Conservation (phyloP, 139 green algal genomes). For the Micractinium sp. region DNA sequence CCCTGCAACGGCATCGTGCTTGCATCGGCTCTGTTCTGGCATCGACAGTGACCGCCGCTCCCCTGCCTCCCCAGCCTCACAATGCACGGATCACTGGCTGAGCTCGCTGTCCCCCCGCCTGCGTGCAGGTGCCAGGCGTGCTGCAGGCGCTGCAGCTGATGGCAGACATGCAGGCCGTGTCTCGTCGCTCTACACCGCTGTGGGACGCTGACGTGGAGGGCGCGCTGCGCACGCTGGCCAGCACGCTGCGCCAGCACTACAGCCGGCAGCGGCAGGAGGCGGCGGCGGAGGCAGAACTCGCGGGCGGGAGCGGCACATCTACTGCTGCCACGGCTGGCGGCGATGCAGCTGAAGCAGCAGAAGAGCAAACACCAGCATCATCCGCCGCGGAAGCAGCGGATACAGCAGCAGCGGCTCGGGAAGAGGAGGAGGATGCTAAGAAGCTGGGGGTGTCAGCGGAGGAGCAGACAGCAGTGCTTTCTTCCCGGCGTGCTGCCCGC, state of each 20-base stretch:
- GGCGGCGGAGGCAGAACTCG: not conserved
- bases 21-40: not conserved
- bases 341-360: not conserved
- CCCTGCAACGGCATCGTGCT: not conserved
- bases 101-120: not conserved
- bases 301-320: not conserved
- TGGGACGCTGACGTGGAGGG: constrained; percentile 7
- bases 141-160: constrained; percentile 30
- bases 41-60: not conserved
- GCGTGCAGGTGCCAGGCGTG: constrained; percentile 17
- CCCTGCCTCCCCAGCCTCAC: not conserved
- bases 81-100: not conserved
- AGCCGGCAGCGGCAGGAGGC: constrained; percentile 5
- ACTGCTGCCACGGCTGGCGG: not conserved
- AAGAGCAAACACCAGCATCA: not conserved
- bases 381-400: not conserved
- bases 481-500: not conserved
- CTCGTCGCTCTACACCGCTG: not conserved
- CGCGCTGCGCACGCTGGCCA: constrained; percentile 11
- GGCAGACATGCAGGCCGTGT: constrained; percentile 25
- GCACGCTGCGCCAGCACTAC: constrained; percentile 20
- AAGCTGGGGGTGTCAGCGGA: constrained; percentile 14
- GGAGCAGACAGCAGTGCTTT: constrained; percentile 27
- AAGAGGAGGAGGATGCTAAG: not conserved
- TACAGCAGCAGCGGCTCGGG: not conserved